Conservation (phyloP, 106 monocot species). For the Vanilla planifolia region DNA sequence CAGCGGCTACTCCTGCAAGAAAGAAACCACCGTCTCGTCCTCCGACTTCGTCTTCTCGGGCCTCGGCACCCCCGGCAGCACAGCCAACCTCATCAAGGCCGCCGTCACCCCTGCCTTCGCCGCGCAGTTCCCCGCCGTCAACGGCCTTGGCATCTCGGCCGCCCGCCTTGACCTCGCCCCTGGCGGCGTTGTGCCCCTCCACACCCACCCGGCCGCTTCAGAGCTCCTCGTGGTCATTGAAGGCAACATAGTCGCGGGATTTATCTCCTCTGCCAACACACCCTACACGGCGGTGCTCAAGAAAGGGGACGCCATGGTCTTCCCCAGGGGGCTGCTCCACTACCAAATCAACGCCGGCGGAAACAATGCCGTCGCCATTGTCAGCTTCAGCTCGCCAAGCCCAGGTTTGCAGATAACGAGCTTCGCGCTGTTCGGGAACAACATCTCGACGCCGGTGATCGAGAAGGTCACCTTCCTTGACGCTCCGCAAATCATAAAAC, state of each 20-base stretch:
- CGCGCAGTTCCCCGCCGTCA: slow-evolving; percentile 58
- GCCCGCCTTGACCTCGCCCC: slow-evolving; percentile 59
- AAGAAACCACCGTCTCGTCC: slow-evolving; percentile 12
- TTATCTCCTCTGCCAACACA: slow-evolving; percentile 46
- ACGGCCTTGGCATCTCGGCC: slow-evolving; percentile 78
- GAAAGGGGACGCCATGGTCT: slow-evolving; percentile 62
- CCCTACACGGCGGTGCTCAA: slow-evolving; percentile 36
- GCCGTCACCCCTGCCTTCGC: slow-evolving; percentile 55
- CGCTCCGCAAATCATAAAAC: slow-evolving; percentile 65
- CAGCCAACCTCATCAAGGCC: slow-evolving; percentile 61
- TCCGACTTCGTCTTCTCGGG: slow-evolving; percentile 71
- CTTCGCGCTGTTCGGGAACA: slow-evolving; percentile 65
- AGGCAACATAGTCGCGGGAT: slow-evolving; percentile 56
- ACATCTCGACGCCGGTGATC: slow-evolving; percentile 33
- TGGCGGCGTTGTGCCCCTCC: slow-evolving; percentile 65
- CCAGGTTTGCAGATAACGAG: slow-evolving; percentile 68
- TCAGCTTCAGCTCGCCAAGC: slow-evolving; percentile 44
- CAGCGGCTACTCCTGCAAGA: slow-evolving; percentile 62
- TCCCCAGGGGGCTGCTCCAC: slow-evolving; percentile 76
- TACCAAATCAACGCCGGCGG: slow-evolving; percentile 49
- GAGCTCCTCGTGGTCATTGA: slow-evolving; percentile 58
- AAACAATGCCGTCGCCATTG: slow-evolving; percentile 22
- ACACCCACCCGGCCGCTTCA: slow-evolving; percentile 71
- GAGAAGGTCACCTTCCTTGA: slow-evolving; percentile 65
- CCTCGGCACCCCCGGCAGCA: slow-evolving; percentile 43